phyloP scores from a whole-genome alignment of 2,329 filamentous ascomycete species.

The Karstenula rhodostoma region DNA sequence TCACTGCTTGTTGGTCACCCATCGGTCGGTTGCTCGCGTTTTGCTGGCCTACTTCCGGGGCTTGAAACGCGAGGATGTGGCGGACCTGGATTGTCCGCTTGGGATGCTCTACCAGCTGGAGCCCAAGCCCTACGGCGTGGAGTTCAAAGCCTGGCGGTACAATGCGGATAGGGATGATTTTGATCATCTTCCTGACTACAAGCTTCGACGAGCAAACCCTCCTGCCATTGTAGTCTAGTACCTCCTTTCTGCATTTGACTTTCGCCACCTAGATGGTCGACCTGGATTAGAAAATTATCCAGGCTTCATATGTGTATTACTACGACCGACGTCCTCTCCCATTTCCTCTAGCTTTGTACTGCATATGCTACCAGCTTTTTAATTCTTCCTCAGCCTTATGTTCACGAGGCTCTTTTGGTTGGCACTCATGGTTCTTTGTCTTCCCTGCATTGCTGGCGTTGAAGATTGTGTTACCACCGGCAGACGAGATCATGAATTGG shows the following conservation, averaged over 20 bases:
- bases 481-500: conserved; percentile 2
- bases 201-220: conserved; percentile 66
- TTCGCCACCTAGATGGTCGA: not conserved
- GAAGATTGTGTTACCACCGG: not conserved
- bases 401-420: conserved; percentile 5
- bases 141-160: conserved; percentile 95
- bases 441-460: conserved; percentile 10
- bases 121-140: conserved; percentile 96
- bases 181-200: conserved; percentile 84
- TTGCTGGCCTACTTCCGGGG: conserved; percentile 97
- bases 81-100: conserved; percentile 90
- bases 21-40: conserved; percentile 90
- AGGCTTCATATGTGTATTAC: conserved; percentile 7
- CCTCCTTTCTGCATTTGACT: not conserved
- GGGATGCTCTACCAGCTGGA: conserved; percentile 95
- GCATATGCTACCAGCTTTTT: conserved; percentile 11
- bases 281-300: not conserved
- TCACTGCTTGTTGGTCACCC: conserved; percentile 89
- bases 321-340: conserved; percentile 1
- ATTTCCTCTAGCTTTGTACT: not conserved
- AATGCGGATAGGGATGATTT: conserved; percentile 82
- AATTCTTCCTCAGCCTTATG: conserved; percentile 3
- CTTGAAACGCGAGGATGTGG: conserved; percentile 87
- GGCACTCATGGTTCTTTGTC: not conserved
- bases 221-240: not conserved